Percentiles rank a stretch among this genome's conserved stretches.
These are phyloP conservation scores for Lentinula raphanica DNA, from an alignment of 768 basidiomycete genomes.

Conservation along the genomic window DNA sequence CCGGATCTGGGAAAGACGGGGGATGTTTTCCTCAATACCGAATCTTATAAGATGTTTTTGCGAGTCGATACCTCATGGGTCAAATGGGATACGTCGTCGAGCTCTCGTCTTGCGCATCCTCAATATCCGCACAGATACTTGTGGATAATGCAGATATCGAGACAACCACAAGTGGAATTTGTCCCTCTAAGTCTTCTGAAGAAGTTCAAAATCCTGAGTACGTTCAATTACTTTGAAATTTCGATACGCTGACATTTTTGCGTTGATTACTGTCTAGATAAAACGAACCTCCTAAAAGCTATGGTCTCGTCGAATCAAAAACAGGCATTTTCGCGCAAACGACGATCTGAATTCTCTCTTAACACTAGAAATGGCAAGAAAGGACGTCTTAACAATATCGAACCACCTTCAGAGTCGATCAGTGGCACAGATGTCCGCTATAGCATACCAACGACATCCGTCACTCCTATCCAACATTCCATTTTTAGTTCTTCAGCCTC, in stretches of 20 bases:
- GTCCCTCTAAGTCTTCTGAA: not conserved
- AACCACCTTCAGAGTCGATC: not conserved
- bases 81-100: not conserved
- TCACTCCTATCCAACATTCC: not conserved
- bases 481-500: not conserved
- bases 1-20: not conserved
- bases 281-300: not conserved
- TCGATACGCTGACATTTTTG: no score
- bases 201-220: not conserved
- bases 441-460: not conserved
- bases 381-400: not conserved
- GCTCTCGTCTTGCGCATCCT: not conserved
- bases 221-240: no score
- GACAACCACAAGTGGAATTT: not conserved
- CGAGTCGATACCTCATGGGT: not conserved
- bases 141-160: not conserved
- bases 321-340: not conserved
- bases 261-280: not conserved
- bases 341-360: not conserved
- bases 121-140: not conserved
- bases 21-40: not conserved
- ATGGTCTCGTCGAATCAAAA: not conserved
- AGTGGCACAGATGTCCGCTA: not conserved
- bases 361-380: conserved; percentile 3
- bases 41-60: not conserved